These are phyloP conservation scores for Amauroascus verrucosus DNA, from an alignment of 2,329 filamentous ascomycete genomes.

Conservation along the genomic window DNA sequence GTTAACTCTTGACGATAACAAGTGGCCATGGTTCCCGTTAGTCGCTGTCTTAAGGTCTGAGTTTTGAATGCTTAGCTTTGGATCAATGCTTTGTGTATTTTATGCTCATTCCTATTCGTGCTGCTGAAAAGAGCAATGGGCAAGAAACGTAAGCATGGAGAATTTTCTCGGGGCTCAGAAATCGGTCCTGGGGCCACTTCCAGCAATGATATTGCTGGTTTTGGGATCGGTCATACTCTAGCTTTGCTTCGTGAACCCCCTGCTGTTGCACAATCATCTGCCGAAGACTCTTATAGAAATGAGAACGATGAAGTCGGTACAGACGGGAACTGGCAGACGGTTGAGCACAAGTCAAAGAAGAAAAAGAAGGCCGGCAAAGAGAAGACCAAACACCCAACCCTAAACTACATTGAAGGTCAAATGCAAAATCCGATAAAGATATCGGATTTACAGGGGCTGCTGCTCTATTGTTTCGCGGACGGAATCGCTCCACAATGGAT, in stretches of 20 bases:
- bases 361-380: slow-evolving; percentile 31
- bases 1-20: background rate
- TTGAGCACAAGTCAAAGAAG: slow-evolving; percentile 22
- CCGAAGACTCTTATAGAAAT: background rate
- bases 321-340: slow-evolving; percentile 10
- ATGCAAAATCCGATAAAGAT: slow-evolving; percentile 48
- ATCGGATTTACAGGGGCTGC: slow-evolving; percentile 47
- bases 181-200: background rate
- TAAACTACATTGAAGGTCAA: slow-evolving; percentile 45
- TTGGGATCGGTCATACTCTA: slow-evolving; percentile 27
- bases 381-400: slow-evolving; percentile 43
- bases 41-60: too few relatives aligned
- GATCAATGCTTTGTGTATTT: too few relatives aligned
- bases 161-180: background rate
- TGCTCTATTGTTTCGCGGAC: slow-evolving; percentile 53
- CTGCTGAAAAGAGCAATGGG: slow-evolving; percentile 5
- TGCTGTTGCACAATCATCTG: slow-evolving; percentile 6
- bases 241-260: slow-evolving; percentile 23
- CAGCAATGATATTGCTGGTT: slow-evolving; percentile 18
- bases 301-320: background rate
- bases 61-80: too few relatives aligned
- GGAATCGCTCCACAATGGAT: slow-evolving; percentile 54
- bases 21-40: too few relatives aligned
- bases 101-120: background rate
- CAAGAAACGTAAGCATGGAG: slow-evolving; percentile 14